phyloP scores from a whole-genome alignment of 2,329 filamentous ascomycete genomes.

The Pochonia chlamydosporia region DNA sequence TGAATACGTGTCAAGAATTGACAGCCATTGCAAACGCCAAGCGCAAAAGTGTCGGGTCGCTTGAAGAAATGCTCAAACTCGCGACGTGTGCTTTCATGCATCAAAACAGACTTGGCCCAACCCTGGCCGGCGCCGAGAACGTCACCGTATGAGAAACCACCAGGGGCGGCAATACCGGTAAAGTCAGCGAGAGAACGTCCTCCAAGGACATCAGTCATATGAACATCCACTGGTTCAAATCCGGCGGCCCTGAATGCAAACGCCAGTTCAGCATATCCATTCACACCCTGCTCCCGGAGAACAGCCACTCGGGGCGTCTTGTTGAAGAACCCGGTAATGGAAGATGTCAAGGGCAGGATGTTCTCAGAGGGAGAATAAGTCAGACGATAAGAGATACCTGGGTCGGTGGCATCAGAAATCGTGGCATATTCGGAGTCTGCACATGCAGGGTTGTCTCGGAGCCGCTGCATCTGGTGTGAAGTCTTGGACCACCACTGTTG shows the following conservation, averaged over 20 bases:
- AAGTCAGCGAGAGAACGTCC: conserved; percentile 78
- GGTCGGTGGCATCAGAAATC: conserved; percentile 69
- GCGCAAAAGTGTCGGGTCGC: conserved; percentile 80
- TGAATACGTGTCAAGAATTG: conserved; percentile 82
- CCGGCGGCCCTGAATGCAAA: conserved; percentile 90
- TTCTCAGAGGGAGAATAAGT: conserved; percentile 75
- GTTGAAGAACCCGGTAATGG: conserved; percentile 46
- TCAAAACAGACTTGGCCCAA: conserved; percentile 89
- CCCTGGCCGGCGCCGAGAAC: conserved; percentile 85
- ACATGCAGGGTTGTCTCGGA: conserved; percentile 81
- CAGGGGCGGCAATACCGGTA: conserved; percentile 85
- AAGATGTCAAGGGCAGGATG: conserved; percentile 54
- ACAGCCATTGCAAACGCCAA: conserved; percentile 96
- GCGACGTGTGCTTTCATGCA: conserved; percentile 68
- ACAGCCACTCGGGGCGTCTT: conserved; percentile 75
- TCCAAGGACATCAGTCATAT: conserved; percentile 89
- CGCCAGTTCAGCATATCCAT: conserved; percentile 95
- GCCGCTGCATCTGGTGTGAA: conserved; percentile 83
- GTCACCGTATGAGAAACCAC: conserved; percentile 93
- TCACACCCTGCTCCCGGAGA: conserved; percentile 90
- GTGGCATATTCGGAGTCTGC: conserved; percentile 77
- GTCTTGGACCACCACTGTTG: conserved; percentile 87
- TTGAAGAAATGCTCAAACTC: conserved; percentile 85
- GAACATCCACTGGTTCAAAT: conserved; percentile 86
- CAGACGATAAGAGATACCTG: conserved; percentile 79